A percentile compares a stretch with the other conserved stretches of the same genome.
phyloP scores from a whole-genome alignment of 208 protist genomes.

The Trypanosoma theileri region DNA sequence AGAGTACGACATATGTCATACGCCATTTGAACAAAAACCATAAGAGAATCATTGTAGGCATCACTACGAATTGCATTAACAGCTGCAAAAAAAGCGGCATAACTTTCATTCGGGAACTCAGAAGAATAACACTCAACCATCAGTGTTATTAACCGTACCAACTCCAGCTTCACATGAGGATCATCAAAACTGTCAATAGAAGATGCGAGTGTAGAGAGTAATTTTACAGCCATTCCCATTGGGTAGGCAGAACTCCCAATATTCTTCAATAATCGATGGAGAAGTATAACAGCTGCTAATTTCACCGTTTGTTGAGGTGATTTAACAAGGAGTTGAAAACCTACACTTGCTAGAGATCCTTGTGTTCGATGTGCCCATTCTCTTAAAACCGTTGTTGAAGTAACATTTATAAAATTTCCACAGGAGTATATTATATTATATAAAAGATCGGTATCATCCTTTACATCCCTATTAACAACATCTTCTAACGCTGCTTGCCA shows the following conservation, averaged over 20 bases:
- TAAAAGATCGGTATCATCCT: constrained; percentile 63
- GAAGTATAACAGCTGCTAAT: constrained; percentile 42
- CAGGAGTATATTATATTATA: constrained; percentile 56
- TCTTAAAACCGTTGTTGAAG: constrained; percentile 39
- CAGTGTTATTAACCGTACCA: constrained; percentile 37
- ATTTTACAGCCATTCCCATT: constrained; percentile 30
- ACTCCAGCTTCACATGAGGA: constrained; percentile 41
- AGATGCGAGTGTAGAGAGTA: constrained; percentile 35
- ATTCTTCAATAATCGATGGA: constrained; percentile 44
- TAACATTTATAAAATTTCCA: constrained; percentile 50
- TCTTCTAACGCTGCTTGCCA: constrained; percentile 66
- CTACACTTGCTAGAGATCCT: constrained; percentile 38
- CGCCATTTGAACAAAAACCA: constrained; percentile 68
- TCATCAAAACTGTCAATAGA: constrained; percentile 45
- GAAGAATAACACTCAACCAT: constrained; percentile 30
- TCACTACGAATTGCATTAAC: constrained; percentile 67
- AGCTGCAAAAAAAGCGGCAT: constrained; percentile 36
- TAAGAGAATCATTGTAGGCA: constrained; percentile 64
- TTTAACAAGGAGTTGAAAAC: constrained; percentile 43
- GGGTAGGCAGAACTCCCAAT: constrained; percentile 47
- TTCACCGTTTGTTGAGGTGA: constrained; percentile 33
- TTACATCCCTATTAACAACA: constrained; percentile 44
- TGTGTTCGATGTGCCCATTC: constrained; percentile 49
- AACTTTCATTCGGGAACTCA: constrained; percentile 18
- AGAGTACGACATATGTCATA: constrained; percentile 60